Conservation (phyloP, 2,329 filamentous ascomycete genomes). For the Pestalotiopsis sp. region DNA sequence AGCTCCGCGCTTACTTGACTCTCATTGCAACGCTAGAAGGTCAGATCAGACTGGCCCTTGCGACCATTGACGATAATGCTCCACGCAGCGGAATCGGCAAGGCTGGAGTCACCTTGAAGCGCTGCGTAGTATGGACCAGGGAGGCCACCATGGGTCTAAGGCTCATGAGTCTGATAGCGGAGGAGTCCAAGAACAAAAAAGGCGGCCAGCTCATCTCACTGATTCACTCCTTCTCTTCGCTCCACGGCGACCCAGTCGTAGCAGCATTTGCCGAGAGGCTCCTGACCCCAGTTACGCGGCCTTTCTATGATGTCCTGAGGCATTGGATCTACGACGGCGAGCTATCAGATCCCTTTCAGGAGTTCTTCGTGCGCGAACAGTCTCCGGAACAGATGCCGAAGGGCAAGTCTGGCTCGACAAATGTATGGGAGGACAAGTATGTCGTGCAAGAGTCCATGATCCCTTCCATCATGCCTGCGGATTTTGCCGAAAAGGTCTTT, state of each 20-base stretch:
- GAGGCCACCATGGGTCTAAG: slow-evolving; percentile 95
- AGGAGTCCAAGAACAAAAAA: slow-evolving; percentile 80
- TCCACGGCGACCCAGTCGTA: slow-evolving; percentile 94
- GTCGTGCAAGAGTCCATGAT: slow-evolving; percentile 84
- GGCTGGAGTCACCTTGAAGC: slow-evolving; percentile 88
- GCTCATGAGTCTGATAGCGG: slow-evolving; percentile 91
- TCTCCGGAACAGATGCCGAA: slow-evolving; percentile 52
- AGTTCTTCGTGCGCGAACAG: slow-evolving; percentile 94
- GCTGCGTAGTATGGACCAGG: slow-evolving; percentile 95
- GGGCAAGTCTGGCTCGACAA: slow-evolving; percentile 69
- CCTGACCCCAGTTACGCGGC: slow-evolving; percentile 82
- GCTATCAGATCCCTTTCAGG: slow-evolving; percentile 90
- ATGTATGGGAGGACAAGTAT: slow-evolving; percentile 98
- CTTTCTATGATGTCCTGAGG: slow-evolving; percentile 94
- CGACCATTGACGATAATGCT: slow-evolving; percentile 69
- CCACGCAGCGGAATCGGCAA: slow-evolving; percentile 76
- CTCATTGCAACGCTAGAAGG: slow-evolving; percentile 90
- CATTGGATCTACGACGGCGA: slow-evolving; percentile 99
- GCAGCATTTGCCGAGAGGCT: slow-evolving; percentile 90
- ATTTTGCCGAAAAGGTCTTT: slow-evolving; percentile 96
- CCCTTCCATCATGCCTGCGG: slow-evolving; percentile 87
- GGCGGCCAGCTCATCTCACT: slow-evolving; percentile 92
- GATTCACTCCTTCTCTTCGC: slow-evolving; percentile 90
- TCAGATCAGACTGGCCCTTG: slow-evolving; percentile 83
- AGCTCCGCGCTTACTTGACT: slow-evolving; percentile 86